Conservation (phyloP, 1,284 basidiomycete species). For the Malassezia japonica region DNA sequence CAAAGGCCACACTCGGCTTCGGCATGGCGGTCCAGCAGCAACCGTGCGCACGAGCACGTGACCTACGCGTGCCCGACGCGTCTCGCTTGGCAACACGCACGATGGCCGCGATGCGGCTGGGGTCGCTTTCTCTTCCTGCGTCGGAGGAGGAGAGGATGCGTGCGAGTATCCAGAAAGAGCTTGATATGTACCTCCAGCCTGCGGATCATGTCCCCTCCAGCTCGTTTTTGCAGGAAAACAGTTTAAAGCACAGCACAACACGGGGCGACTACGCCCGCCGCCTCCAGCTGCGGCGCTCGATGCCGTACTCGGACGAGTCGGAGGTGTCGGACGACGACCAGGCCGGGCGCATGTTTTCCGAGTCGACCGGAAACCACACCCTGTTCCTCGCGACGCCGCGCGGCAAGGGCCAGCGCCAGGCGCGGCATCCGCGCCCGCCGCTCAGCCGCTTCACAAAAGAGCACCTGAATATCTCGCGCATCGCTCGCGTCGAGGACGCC, state of each 20-base stretch:
- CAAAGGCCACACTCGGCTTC: constrained; percentile 61
- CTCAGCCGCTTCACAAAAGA: background rate
- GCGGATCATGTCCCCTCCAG: background rate
- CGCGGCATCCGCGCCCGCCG: background rate
- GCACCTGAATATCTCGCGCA: constrained; percentile 9
- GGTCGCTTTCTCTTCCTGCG: constrained; percentile 3
- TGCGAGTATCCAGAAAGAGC: constrained; percentile 4
- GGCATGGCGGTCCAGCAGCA: background rate
- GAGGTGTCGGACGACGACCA: constrained; percentile 10
- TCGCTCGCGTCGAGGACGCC: constrained; percentile 3
- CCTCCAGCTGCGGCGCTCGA: background rate
- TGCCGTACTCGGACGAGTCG: background rate
- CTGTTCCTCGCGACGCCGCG: constrained; percentile 12
- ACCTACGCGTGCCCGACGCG: background rate
- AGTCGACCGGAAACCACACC: constrained; percentile 14
- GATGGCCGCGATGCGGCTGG: background rate
- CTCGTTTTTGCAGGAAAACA: constrained; percentile 4
- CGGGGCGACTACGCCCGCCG: background rate
- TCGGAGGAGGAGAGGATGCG: constrained; percentile 12
- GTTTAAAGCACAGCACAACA: background rate
- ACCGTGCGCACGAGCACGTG: background rate
- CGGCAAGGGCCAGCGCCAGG: background rate
- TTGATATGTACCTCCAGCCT: constrained; percentile 2
- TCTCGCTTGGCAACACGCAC: background rate
- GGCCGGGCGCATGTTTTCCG: background rate